Conservation (phyloP, 306 rosid genomes). For the Vicia faba region DNA sequence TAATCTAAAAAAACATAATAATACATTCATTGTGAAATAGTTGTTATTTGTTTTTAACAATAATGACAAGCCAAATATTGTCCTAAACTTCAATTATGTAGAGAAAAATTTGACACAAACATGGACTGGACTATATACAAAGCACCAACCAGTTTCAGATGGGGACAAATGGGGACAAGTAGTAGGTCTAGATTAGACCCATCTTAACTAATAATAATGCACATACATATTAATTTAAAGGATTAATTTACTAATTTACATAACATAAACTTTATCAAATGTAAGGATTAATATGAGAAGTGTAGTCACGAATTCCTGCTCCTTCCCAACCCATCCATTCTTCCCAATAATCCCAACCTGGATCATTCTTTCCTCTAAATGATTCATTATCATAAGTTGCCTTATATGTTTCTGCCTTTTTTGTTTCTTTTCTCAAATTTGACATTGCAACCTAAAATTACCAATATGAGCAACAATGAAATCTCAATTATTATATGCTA, state of each 20-base stretch:
- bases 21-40: background rate
- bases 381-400: slow-evolving; percentile 47
- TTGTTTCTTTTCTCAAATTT: slow-evolving; percentile 60
- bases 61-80: slow-evolving; percentile 11
- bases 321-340: slow-evolving; percentile 99
- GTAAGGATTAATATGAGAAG: slow-evolving; percentile 83
- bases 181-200: slow-evolving; percentile 7
- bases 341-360: slow-evolving; percentile 83
- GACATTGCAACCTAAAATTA: slow-evolving; percentile 62
- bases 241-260: background rate
- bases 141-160: slow-evolving; percentile 23
- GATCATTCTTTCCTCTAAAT: slow-evolving; percentile 63
- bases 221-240: background rate
- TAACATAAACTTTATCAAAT: slow-evolving; percentile 40
- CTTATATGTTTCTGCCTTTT: background rate
- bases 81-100: slow-evolving; percentile 29
- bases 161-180: slow-evolving; percentile 5
- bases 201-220: slow-evolving; percentile 8
- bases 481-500: background rate
- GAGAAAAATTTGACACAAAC: slow-evolving; percentile 16
- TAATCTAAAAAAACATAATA: no score
- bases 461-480: background rate
- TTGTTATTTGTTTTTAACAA: background rate
- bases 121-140: slow-evolving; percentile 39
- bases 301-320: slow-evolving; percentile 85